Percentiles rank a stretch among this genome's conserved stretches.
Evolutionary conservation across 192 early-diverging fungal species (phyloP).

Genomic region (Rhizophagus sp.): DNA sequence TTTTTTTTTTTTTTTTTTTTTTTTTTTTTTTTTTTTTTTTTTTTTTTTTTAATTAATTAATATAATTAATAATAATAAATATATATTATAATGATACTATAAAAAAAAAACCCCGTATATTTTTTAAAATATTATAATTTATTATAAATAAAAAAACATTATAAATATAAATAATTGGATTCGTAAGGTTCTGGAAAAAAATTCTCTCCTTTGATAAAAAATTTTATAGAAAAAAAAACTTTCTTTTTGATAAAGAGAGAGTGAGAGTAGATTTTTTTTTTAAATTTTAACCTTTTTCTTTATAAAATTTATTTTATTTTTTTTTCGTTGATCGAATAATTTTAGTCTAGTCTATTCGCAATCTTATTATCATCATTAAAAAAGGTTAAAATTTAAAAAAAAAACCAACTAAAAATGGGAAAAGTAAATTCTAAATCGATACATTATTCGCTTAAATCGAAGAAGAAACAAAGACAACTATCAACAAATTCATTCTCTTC

Average conservation of each 20-base stretch:
- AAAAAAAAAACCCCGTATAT: no score
- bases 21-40: no score
- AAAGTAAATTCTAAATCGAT: constrained; percentile 5
- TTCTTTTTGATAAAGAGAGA: not conserved
- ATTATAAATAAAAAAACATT: no score
- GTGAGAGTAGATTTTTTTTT: not conserved
- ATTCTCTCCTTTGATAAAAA: not conserved
- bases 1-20: no score
- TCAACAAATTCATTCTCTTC: not conserved
- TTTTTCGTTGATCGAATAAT: constrained; percentile 13
- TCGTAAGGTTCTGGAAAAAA: not conserved
- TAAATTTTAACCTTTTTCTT: not conserved
- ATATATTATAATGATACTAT: no score
- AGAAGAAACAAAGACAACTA: not conserved
- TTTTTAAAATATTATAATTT: no score
- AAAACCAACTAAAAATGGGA: not conserved
- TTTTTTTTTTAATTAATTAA: no score
- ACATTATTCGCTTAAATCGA: not conserved
- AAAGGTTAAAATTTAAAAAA: not conserved
- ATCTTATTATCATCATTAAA: no score
- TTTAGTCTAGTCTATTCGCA: no score
- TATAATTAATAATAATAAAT: no score
- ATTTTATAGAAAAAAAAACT: not conserved
- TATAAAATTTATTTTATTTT: not conserved
- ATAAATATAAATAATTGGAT: not conserved